Base-by-base conservation (phyloP, 306 rosid genomes). In the Rubus idaeus region DNA sequence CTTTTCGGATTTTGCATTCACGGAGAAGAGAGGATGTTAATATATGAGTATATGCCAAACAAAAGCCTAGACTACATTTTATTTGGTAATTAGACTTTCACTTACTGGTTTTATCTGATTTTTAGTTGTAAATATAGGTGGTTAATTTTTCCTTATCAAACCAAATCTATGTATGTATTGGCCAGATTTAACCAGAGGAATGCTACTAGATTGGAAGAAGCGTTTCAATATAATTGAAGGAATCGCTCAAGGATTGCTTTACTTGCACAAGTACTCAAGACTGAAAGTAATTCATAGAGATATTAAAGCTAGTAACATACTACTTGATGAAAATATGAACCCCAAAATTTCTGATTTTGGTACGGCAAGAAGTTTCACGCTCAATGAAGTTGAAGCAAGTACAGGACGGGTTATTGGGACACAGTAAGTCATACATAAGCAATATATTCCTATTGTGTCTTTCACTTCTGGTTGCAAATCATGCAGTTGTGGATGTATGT, bases 1-100 rank as follows among this genome's bases (percentile, higher is more conserved):
- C 68, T 80, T 1, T 41, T 83, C 0, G 83, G 83, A 74, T 51
- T 58, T 42, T 79, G 84, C 70, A 72, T 80, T 67, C 76, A 79
- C 51, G 74, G 46, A 66, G 65, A 67, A 3, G 87, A 83, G 20
- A 21, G 82, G 10, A 72, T 83, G 39, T 21, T 79, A 44, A 61
- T 83, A 2, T 83, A 83, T 10, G 79, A 83, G 44, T 79, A 76
- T 39, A 71, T 83, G 78, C 47, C 81, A 2, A 83, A 83, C 55
- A 83, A 55, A 83, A 83, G 86, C 40, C 73, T 83, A 56, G 75
- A 77, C 57, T 77, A 47, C 51, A 53, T 78, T 65, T 16, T 78
- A 50, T 84, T 84, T 71, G 88, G 87, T 81, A 1, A 61, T 10
- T 10, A 5, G 71, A 37, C n/a, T 41, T 0, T 64, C 5, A 62